Percentiles rank a stretch among this genome's conserved stretches.
Evolutionary conservation across 768 basidiomycete genomes (phyloP).

Genomic region (Termitomyces eurrhizus): DNA sequence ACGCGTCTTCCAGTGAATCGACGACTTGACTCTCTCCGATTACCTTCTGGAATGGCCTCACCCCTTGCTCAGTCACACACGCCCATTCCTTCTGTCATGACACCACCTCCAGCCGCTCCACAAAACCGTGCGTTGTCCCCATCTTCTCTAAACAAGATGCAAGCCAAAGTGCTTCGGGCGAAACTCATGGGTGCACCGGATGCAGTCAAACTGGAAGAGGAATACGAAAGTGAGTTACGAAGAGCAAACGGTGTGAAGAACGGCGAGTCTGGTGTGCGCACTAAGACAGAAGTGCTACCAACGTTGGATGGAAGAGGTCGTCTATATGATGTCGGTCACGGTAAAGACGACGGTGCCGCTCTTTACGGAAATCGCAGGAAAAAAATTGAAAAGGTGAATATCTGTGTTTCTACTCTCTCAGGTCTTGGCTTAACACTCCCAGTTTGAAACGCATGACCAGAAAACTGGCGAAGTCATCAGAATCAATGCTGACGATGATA

Average conservation of each 20-base stretch:
- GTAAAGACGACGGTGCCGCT: constrained; percentile 50
- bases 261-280: constrained; percentile 42
- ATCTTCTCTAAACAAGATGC: constrained; percentile 84
- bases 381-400: constrained; percentile 66
- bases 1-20: constrained; percentile 38
- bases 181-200: constrained; percentile 81
- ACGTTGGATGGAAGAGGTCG: constrained; percentile 82
- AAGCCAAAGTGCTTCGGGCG: constrained; percentile 90
- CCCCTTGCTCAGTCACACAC: constrained; percentile 65
- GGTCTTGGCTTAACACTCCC: constrained; percentile 1
- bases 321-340: constrained; percentile 88
- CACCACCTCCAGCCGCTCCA: constrained; percentile 47
- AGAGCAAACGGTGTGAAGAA: constrained; percentile 42
- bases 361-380: constrained; percentile 74
- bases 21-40: constrained; percentile 58
- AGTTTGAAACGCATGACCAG: constrained; percentile 87
- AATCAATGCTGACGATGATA: constrained; percentile 89
- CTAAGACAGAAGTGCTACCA: constrained; percentile 80
- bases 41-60: constrained; percentile 57
- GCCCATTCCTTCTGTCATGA: constrained; percentile 89
- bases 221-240: constrained; percentile 74
- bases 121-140: constrained; percentile 55
- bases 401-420: not conserved
- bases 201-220: constrained; percentile 71
- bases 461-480: constrained; percentile 89